phyloP scores from a whole-genome alignment of 352 stramenopile genomes.

The Phytophthora crassamura region DNA sequence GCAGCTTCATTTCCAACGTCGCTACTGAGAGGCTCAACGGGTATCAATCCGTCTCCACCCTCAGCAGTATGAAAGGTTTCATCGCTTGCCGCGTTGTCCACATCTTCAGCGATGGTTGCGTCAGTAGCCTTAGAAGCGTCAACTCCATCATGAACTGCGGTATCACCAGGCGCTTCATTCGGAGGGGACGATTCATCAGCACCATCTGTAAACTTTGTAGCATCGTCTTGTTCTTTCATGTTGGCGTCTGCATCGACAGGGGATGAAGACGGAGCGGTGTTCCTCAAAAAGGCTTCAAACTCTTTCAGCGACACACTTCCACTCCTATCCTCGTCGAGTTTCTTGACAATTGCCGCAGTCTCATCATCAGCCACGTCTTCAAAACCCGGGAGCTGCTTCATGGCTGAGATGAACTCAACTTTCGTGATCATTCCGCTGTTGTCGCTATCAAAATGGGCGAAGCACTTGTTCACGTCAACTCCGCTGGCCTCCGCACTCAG shows the following conservation, averaged over 20 bases:
- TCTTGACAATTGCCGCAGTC: constrained; percentile 41
- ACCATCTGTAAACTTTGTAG: not conserved
- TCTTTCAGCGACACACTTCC: constrained; percentile 66
- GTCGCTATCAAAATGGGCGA: constrained; percentile 66
- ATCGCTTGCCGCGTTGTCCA: not conserved
- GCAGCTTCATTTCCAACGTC: not conserved
- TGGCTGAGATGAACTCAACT: constrained; percentile 52
- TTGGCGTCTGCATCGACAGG: not conserved
- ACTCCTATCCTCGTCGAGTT: constrained; percentile 62
- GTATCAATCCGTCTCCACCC: constrained; percentile 18
- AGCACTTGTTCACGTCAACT: constrained; percentile 48
- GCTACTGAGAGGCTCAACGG: not conserved
- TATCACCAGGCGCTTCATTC: not conserved
- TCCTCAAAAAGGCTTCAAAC: constrained; percentile 49
- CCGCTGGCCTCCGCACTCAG: constrained; percentile 35
- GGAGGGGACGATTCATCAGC: not conserved
- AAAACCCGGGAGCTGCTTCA: constrained; percentile 59
- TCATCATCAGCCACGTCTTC: constrained; percentile 44
- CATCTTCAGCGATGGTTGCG: not conserved
- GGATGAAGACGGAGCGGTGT: not conserved
- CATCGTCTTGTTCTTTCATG: not conserved
- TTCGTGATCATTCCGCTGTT: constrained; percentile 51
- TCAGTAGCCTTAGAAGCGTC: not conserved
- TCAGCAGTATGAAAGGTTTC: constrained; percentile 7
- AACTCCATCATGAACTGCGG: not conserved